A percentile compares a stretch with the other conserved stretches of the same genome.
phyloP scores from a whole-genome alignment of 2,329 filamentous ascomycete species.

The Aspergillus transmontanensis region DNA sequence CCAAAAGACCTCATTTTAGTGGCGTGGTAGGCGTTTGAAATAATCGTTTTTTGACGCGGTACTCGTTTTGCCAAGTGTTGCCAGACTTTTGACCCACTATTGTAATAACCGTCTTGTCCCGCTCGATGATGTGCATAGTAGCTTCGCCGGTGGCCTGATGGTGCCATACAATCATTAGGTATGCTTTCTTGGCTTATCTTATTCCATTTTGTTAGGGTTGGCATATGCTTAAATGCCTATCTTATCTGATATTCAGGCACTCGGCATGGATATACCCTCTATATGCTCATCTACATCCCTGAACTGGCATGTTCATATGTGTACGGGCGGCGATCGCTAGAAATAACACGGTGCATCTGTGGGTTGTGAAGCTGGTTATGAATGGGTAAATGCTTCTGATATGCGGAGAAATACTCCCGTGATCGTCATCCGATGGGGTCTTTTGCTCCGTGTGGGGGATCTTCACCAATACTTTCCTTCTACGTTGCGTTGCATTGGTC shows the following conservation, averaged over 20 bases:
- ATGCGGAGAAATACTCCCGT: constrained; percentile 19
- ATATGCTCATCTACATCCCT: neutral
- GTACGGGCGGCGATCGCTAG: neutral
- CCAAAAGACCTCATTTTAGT: too few relatives aligned
- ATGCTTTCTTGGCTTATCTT: neutral
- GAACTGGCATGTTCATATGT: neutral
- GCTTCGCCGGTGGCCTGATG: neutral
- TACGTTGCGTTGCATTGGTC: neutral
- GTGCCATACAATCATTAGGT: neutral
- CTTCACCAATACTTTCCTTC: constrained; percentile 2
- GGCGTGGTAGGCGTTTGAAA: too few relatives aligned
- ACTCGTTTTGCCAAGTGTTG: too few relatives aligned
- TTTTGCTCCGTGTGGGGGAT: constrained; percentile 13
- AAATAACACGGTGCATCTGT: neutral
- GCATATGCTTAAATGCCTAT: neutral
- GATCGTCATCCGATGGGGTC: constrained; percentile 1
- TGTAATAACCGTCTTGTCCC: neutral
- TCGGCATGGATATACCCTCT: neutral
- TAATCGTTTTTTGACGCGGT: too few relatives aligned
- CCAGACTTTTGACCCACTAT: too few relatives aligned
- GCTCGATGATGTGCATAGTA: neutral
- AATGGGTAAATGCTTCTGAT: neutral
- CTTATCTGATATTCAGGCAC: neutral
- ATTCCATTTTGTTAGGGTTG: neutral
- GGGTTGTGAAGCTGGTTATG: neutral